phyloP scores from a whole-genome alignment of 371 early-diverging fungal genomes.

The Mucor saturninus region DNA sequence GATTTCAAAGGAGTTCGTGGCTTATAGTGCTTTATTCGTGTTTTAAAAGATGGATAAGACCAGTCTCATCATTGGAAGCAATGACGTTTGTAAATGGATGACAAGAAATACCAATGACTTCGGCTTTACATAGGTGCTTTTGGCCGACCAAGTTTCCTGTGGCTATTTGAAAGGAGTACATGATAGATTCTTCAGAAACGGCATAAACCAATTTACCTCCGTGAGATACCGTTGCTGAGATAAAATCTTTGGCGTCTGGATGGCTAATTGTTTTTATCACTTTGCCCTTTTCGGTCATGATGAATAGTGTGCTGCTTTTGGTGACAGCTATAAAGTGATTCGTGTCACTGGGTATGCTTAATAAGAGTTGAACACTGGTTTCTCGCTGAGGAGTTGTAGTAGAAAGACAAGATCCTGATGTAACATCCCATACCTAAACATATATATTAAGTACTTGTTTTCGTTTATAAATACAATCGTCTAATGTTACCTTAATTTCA shows the following conservation, averaged over 20 bases:
- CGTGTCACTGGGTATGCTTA: slow-evolving; percentile 51
- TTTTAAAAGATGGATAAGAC: slow-evolving; percentile 64
- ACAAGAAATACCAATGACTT: slow-evolving; percentile 72
- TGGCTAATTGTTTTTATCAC: slow-evolving; percentile 43
- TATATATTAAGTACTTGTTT: neutral
- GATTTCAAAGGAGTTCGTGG: too few species aligned
- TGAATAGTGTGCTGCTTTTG: slow-evolving; percentile 65
- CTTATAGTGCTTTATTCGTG: too few species aligned
- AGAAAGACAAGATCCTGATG: slow-evolving; percentile 48
- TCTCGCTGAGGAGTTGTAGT: slow-evolving; percentile 54
- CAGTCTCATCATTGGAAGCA: slow-evolving; percentile 70
- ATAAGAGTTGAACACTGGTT: slow-evolving; percentile 17
- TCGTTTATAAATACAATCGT: neutral
- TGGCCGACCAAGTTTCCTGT: slow-evolving; percentile 49
- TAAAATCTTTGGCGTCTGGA: slow-evolving; percentile 58
- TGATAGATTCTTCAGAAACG: slow-evolving; percentile 64
- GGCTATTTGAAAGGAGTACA: slow-evolving; percentile 66
- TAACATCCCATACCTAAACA: slow-evolving; percentile 77
- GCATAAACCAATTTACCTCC: slow-evolving; percentile 79
- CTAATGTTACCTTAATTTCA: slow-evolving; percentile 69
- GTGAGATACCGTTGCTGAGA: slow-evolving; percentile 69
- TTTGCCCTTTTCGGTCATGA: slow-evolving; percentile 68
- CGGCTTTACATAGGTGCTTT: slow-evolving; percentile 52
- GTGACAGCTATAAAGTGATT: slow-evolving; percentile 71
- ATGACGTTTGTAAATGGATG: slow-evolving; percentile 83